These are phyloP conservation scores for Leccinum broughii DNA, from an alignment of 768 basidiomycete genomes.

Conservation along the genomic window DNA sequence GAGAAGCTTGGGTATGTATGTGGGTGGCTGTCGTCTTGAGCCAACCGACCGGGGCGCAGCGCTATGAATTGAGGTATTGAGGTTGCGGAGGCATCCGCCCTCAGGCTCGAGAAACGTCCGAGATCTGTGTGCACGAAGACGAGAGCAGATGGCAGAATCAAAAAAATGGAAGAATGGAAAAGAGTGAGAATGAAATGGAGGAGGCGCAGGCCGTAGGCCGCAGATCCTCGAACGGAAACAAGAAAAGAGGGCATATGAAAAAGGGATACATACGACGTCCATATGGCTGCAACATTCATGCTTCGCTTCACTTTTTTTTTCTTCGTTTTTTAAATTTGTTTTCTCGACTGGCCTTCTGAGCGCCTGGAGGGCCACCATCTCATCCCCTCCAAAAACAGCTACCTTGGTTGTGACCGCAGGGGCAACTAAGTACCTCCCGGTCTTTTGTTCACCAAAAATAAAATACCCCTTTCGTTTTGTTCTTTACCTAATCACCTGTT, in stretches of 20 bases:
- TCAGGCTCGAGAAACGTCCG: not conserved
- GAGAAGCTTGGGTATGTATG: not conserved
- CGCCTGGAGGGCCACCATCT: constrained; percentile 4
- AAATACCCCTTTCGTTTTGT: constrained; percentile 55
- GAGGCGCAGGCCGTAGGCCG: not conserved
- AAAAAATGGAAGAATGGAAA: not conserved
- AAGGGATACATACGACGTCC: not conserved
- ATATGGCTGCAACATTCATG: not conserved
- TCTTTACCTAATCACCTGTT: constrained; percentile 52
- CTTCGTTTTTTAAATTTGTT: not conserved
- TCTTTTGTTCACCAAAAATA: constrained; percentile 44
- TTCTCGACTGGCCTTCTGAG: not conserved
- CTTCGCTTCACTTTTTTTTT: not conserved
- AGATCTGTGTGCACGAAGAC: not conserved
- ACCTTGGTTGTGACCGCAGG: constrained; percentile 23
- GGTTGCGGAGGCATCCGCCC: not conserved
- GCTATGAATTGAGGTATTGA: not conserved
- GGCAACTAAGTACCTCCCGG: constrained; percentile 29
- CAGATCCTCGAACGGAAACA: not conserved
- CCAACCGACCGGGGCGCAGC: not conserved
- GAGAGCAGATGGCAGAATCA: not conserved
- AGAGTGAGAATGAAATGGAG: not conserved
- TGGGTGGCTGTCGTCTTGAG: not conserved
- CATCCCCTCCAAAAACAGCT: constrained; percentile 2
- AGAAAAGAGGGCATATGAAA: not conserved